A percentile compares a stretch with the other conserved stretches of the same genome.
Conservation (phyloP, 108 stramenopile genomes). For the Pseudonitzschia multiseries region DNA sequence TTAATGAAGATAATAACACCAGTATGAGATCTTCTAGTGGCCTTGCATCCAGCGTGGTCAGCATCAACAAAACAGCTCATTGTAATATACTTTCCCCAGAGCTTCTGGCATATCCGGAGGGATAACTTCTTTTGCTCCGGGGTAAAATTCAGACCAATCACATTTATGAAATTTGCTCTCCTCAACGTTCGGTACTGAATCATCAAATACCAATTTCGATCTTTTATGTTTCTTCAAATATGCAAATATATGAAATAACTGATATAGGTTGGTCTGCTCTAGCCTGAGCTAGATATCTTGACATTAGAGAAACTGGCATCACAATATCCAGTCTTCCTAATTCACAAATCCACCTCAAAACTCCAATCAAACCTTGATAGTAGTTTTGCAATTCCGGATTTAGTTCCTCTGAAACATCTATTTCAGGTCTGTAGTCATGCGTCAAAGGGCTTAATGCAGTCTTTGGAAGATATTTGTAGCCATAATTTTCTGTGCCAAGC, state of each 20-base stretch:
- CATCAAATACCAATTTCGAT: slow-evolving; percentile 40
- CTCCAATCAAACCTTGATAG: slow-evolving; percentile 42
- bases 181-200: neutral
- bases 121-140: neutral
- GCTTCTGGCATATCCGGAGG: neutral
- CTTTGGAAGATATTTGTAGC: neutral
- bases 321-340: slow-evolving; percentile 47
- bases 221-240: slow-evolving; percentile 27
- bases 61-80: slow-evolving; percentile 46
- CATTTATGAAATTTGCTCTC: neutral
- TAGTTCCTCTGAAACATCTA: slow-evolving; percentile 25
- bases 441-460: neutral
- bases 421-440: slow-evolving; percentile 9
- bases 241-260: slow-evolving; percentile 34
- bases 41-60: slow-evolving; percentile 49
- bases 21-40: slow-evolving; percentile 53
- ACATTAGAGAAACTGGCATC: slow-evolving; percentile 44
- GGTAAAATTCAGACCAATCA: neutral
- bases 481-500: neutral
- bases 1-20: slow-evolving; percentile 59
- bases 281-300: slow-evolving; percentile 36
- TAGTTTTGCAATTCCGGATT: slow-evolving; percentile 20
- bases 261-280: slow-evolving; percentile 48
- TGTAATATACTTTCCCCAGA: neutral
- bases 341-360: slow-evolving; percentile 54